phyloP scores from a whole-genome alignment of 352 stramenopile genomes.

The Globisporangium nunn region DNA sequence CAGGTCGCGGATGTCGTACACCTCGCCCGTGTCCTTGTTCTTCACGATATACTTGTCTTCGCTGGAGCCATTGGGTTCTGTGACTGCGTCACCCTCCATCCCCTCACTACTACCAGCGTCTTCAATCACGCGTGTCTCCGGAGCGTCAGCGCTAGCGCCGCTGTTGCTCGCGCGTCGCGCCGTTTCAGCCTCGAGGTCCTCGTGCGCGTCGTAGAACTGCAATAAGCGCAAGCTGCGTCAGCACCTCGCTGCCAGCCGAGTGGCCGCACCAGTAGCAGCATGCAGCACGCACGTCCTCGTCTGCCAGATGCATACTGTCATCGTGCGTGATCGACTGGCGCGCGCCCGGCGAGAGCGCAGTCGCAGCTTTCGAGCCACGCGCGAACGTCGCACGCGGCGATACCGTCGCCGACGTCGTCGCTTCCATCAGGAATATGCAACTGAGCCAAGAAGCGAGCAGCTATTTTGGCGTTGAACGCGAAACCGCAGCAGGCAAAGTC shows the following conservation, averaged over 20 bases:
- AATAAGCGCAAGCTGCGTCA: background rate
- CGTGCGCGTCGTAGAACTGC: constrained; percentile 71
- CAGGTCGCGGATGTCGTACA: constrained; percentile 71
- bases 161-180: constrained; percentile 13
- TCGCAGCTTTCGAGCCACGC: background rate
- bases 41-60: constrained; percentile 64
- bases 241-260: no score
- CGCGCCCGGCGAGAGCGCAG: background rate
- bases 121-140: background rate
- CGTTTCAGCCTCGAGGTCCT: constrained; percentile 34
- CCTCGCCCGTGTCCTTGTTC: constrained; percentile 78
- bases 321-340: constrained; percentile 23
- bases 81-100: background rate
- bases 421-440: background rate
- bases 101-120: background rate
- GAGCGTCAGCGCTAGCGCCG: background rate
- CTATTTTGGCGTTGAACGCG: background rate
- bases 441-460: background rate
- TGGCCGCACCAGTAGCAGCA: background rate
- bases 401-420: background rate
- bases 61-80: constrained; percentile 2
- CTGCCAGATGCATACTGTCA: constrained; percentile 39
- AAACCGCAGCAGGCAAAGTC: background rate
- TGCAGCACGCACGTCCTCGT: constrained; percentile 46
- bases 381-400: background rate